Base-by-base conservation (phyloP, 495 filamentous ascomycete species). In the Podospora sp. region DNA sequence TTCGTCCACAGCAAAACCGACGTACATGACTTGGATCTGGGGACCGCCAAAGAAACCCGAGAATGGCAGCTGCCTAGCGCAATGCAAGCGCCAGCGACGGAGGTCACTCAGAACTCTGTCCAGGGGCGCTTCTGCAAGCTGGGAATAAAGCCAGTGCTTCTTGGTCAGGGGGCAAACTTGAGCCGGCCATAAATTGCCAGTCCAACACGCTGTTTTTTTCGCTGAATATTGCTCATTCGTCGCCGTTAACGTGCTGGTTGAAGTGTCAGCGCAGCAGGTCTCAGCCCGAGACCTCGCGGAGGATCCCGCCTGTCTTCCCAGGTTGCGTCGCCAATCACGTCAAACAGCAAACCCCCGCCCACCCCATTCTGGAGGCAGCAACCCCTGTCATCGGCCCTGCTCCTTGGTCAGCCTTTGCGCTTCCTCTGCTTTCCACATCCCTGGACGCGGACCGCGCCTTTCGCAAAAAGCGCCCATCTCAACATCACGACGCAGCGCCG, bases 261-360 rank as follows among this genome's bases (percentile, higher is more conserved):
- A 11, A 46, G 40, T 12, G 40, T n/a, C 5, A 18, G 11, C 16
- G 40, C 40, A 12, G 11, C 16, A 18, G 40, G 40, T 14, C 40
- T 46, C 40, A 18, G 11, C 40, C 40, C 40, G 14, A 46, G 2
- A 14, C 40, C 9, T 14, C 40, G 14, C 40, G 40, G 40, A 46
- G 40, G 40, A 14, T 46, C 40, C 40, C 40, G 16, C 40, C 33
- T 27, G 50, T 21, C 40, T 18, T 18, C 6, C 7, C n/a, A 33
- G 29, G 29, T 36, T 65, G 62, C 62, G 52, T 65, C 62, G 51
- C 62, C 62, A 65, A 65, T 65, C 52, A 65, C 52, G 26, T 35
- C 40, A 33, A 59, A 59, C 57, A 59, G 33, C 26, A 59, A 59
- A 46, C 16, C 33, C 25, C 29, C n/a, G 27, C 57, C 57, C 20